Conservation (phyloP, 129 eudicot species). For the Flaveria linearis region DNA sequence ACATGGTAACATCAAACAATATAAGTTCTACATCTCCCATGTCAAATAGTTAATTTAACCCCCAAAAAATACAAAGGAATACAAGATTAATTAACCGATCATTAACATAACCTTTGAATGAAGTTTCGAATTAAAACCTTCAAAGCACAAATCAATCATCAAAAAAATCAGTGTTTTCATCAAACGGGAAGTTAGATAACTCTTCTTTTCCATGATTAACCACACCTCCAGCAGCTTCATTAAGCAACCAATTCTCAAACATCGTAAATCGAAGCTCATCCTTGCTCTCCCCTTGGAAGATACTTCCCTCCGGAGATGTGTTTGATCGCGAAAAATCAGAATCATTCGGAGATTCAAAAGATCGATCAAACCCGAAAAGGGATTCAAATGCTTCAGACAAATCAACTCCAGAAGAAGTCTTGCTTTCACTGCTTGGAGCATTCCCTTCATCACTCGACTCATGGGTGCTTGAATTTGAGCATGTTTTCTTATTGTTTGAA, state of each 20-base stretch:
- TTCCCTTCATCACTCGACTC: slow-evolving; percentile 34
- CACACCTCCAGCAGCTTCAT: slow-evolving; percentile 37
- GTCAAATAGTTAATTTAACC: slow-evolving; percentile 31
- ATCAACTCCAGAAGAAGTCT: slow-evolving; percentile 41
- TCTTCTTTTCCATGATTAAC: slow-evolving; percentile 49
- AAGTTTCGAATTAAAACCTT: slow-evolving; percentile 32
- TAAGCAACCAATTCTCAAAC: slow-evolving; percentile 84
- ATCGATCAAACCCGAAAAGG: slow-evolving; percentile 55
- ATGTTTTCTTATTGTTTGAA: slow-evolving; percentile 26
- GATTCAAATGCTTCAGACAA: slow-evolving; percentile 57
- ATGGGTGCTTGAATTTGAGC: slow-evolving; percentile 46
- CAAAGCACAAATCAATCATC: slow-evolving; percentile 22
- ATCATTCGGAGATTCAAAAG: slow-evolving; percentile 47
- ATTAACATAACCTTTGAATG: slow-evolving; percentile 31
- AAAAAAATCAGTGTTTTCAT: slow-evolving; percentile 48
- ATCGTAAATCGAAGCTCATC: slow-evolving; percentile 49
- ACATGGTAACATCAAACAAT: slow-evolving; percentile 12
- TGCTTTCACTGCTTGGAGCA: slow-evolving; percentile 43
- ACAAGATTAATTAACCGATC: slow-evolving; percentile 16
- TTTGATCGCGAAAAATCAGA: slow-evolving; percentile 69
- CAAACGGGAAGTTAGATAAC: slow-evolving; percentile 50
- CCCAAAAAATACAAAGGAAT: slow-evolving; percentile 23
- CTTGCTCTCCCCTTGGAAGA: slow-evolving; percentile 51
- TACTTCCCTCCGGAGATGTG: slow-evolving; percentile 47
- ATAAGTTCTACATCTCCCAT: slow-evolving; percentile 31